phyloP scores from a whole-genome alignment of 2,329 filamentous ascomycete species.

The Aspergillus transmontanensis region DNA sequence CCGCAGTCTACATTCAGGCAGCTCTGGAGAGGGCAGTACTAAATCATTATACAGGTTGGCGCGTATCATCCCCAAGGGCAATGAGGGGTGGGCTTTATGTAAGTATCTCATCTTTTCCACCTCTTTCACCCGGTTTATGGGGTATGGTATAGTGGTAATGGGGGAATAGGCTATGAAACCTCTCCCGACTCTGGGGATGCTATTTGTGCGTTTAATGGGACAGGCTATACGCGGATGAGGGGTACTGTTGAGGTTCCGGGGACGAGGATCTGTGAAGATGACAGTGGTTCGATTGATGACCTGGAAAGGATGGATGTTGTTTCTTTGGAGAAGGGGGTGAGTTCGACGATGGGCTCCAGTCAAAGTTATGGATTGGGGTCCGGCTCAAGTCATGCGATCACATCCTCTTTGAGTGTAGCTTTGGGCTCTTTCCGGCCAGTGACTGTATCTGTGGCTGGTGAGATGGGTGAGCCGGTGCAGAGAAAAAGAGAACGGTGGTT shows the following conservation, averaged over 20 bases:
- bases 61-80: conserved; percentile 17
- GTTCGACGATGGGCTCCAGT: background rate
- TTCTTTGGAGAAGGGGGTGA: background rate
- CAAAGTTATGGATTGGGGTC: too few species aligned
- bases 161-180: conserved; percentile 23
- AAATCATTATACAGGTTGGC: conserved; percentile 14
- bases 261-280: conserved; percentile 15
- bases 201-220: conserved; percentile 31
- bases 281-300: background rate
- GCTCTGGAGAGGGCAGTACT: too few species aligned
- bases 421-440: too few species aligned
- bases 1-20: too few species aligned
- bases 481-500: background rate
- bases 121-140: too few species aligned
- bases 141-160: too few species aligned
- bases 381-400: too few species aligned
- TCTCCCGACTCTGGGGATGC: conserved; percentile 19
- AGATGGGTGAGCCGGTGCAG: too few species aligned
- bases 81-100: conserved; percentile 22
- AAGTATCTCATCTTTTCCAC: background rate
- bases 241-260: conserved; percentile 14
- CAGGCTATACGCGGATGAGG: conserved; percentile 20
- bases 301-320: background rate
- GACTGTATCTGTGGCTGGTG: background rate
- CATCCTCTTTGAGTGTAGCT: too few species aligned